Base-by-base conservation (phyloP, 257 asterid species). In the Coffea canephora region DNA sequence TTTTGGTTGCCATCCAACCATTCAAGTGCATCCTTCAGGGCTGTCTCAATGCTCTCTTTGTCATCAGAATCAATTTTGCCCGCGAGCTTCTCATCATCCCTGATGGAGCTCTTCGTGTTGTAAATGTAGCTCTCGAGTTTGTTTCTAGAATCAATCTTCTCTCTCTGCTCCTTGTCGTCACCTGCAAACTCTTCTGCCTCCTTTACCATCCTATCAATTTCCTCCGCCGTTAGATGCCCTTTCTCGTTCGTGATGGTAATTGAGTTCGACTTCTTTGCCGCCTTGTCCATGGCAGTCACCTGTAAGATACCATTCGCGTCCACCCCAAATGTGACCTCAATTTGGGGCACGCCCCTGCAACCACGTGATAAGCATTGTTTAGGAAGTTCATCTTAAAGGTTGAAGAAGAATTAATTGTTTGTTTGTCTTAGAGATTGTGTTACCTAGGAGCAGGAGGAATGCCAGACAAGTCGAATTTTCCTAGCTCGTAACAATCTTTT, bases 371-470 rank as follows among this genome's bases (percentile, higher is more conserved):
- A 39, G 4, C 41, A 39, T 39, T 39, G 41, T 39, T 39, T 39
- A 39, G 41, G 41, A 39, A 39, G 4, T 39, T 3, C 41, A 39
- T 39, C 41, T 39, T 39, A 27, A 39, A 39, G 41, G 41, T 82
- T 65, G 18, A 48, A 27, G 27, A 76, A 50, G 1, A 73, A 64
- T 13, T 13, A 8, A 49, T 9, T 8, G 13, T 1, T 9, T 8
- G 13, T 1, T 27, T 27, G 27, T 27, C 27, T 27, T 27, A 27
- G 27, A 27, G 27, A 27, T 49, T 49, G 41, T 3, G 41, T 39
- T 69, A 93, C 97, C 97, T 85, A 81, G 95, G 96, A 74, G 97
- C 94, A 1, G 96, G 97, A 76, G 97, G 55, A 13, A 92, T 89
- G 82, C 95, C 97, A 13, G 91, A 87, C 45, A 94, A 81, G 72